Percentiles rank a stretch among this genome's conserved stretches.
These are phyloP conservation scores for Aureobasidium sp. DNA, from an alignment of 2,329 filamentous ascomycete species.

Conservation along the genomic window DNA sequence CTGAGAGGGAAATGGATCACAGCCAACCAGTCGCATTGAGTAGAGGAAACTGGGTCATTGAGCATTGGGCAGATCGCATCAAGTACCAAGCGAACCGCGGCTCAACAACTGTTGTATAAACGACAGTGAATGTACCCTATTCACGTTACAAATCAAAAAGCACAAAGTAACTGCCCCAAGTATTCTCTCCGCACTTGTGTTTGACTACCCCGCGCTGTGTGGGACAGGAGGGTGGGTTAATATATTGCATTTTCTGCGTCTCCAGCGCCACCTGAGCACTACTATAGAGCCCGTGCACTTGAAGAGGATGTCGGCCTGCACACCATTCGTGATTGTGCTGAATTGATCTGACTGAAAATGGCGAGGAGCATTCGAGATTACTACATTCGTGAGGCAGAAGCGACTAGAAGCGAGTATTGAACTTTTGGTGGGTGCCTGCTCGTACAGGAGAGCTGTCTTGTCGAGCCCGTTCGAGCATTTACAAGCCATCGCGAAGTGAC, in stretches of 20 bases:
- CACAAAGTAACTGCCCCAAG: neutral
- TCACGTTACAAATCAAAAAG: neutral
- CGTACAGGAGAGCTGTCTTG: too few relatives aligned
- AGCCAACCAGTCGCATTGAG: neutral
- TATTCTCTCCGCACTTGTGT: constrained; percentile 1
- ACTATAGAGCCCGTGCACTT: neutral
- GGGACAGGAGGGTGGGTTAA: neutral
- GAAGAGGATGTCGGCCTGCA: neutral
- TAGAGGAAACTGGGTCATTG: neutral
- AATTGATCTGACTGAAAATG: neutral
- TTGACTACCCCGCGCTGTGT: neutral
- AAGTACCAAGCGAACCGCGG: neutral
- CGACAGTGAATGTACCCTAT: neutral
- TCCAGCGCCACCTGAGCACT: neutral
- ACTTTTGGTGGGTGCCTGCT: neutral
- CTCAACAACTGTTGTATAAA: neutral
- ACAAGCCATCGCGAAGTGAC: neutral
- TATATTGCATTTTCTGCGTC: constrained; percentile 4
- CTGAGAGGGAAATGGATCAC: neutral
- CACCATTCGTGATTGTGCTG: neutral
- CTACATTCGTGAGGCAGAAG: neutral
- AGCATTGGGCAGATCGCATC: neutral
- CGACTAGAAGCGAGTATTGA: neutral
- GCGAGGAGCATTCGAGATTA: neutral
- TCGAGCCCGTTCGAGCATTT: too few relatives aligned